Conservation (phyloP, 2,329 filamentous ascomycete genomes). For the Fusarium austroafricanum region DNA sequence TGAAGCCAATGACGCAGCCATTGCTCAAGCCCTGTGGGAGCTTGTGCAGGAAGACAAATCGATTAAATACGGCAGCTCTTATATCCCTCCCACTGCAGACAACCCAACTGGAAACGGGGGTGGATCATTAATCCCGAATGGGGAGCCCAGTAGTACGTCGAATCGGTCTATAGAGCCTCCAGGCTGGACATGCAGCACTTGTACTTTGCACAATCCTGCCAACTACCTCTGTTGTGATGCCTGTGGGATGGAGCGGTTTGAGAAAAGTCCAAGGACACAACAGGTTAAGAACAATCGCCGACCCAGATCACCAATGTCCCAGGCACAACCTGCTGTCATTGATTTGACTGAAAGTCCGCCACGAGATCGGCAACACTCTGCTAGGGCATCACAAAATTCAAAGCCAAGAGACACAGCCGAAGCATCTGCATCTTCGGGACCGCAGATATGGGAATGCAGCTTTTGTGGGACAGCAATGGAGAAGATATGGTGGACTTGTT, state of each 20-base stretch:
- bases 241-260: slow-evolving; percentile 60
- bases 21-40: slow-evolving; percentile 87
- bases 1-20: slow-evolving; percentile 87
- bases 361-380: slow-evolving; percentile 25
- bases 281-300: slow-evolving; percentile 31
- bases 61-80: slow-evolving; percentile 64
- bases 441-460: slow-evolving; percentile 62
- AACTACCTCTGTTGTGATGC: slow-evolving; percentile 67
- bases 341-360: slow-evolving; percentile 53
- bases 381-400: slow-evolving; percentile 1
- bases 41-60: slow-evolving; percentile 83
- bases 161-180: slow-evolving; percentile 20
- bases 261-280: slow-evolving; percentile 19
- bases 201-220: slow-evolving; percentile 67
- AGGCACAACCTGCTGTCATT: slow-evolving; percentile 39
- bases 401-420: slow-evolving; percentile 13
- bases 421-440: slow-evolving; percentile 23
- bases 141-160: slow-evolving; percentile 14
- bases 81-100: slow-evolving; percentile 61
- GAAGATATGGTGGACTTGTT: slow-evolving; percentile 68
- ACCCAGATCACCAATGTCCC: slow-evolving; percentile 24
- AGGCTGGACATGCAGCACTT: slow-evolving; percentile 65
- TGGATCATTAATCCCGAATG: slow-evolving; percentile 47
- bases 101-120: slow-evolving; percentile 62
- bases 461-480: slow-evolving; percentile 65